Evolutionary conservation across 75 land plant species (phyloP).

Genomic region (Chamaecyparis obtusa): DNA sequence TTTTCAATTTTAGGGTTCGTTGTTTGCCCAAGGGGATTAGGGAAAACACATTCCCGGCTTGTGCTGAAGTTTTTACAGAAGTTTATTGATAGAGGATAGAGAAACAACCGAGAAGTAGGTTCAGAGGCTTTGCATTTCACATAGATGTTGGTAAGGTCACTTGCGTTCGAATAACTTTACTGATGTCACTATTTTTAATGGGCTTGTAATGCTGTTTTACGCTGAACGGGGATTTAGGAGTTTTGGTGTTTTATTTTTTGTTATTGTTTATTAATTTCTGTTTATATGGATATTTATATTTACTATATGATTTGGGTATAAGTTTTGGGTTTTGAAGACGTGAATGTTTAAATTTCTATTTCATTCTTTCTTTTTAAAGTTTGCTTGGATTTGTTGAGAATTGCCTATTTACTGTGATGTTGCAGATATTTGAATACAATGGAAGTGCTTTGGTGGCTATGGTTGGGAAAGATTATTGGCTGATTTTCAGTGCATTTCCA

Average conservation of each 20-base stretch:
- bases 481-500: slow-evolving; percentile 81
- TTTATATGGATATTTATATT: no score
- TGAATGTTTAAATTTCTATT: neutral
- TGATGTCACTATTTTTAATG: neutral
- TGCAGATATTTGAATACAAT: slow-evolving; percentile 94
- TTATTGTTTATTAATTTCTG: no score
- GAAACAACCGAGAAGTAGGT: no score
- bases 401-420: slow-evolving; percentile 1
- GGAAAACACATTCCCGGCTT: no score
- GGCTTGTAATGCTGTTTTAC: neutral
- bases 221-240: neutral
- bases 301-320: neutral
- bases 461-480: slow-evolving; percentile 98
- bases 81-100: no score
- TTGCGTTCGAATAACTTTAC: no score
- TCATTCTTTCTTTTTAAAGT: neutral
- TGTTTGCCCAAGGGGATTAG: no score
- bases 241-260: no score
- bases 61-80: no score
- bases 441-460: slow-evolving; percentile 95
- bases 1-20: no score
- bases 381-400: neutral
- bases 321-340: neutral
- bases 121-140: no score
- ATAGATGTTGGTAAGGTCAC: no score